phyloP scores from a whole-genome alignment of 192 early-diverging fungal species.

The Phlyctochytrium bullatum region DNA sequence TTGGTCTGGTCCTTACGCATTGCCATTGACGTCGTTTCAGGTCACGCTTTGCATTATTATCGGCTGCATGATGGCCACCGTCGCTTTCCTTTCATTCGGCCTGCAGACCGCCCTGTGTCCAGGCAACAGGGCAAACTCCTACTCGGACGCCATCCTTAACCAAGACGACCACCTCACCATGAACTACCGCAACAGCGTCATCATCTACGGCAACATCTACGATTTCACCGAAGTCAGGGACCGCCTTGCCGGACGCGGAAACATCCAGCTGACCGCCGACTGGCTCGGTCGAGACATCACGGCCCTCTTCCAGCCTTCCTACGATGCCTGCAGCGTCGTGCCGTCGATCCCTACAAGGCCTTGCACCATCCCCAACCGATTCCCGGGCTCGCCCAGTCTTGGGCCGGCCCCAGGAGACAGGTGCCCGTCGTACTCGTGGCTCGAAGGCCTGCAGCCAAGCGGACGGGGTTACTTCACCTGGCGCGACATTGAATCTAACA shows the following conservation, averaged over 20 bases:
- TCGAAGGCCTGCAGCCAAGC: constrained; percentile 16
- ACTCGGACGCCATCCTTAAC: constrained; percentile 22
- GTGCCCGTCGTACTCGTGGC: constrained; percentile 12
- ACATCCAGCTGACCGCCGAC: constrained; percentile 23
- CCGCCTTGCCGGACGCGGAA: constrained; percentile 11
- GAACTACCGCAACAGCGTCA: constrained; percentile 28
- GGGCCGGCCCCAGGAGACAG: constrained; percentile 4
- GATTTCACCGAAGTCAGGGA: constrained; percentile 28
- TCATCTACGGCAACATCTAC: constrained; percentile 32
- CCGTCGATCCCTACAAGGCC: neutral
- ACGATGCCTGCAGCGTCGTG: constrained; percentile 18
- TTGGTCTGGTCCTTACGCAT: constrained; percentile 5
- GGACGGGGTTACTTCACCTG: constrained; percentile 38
- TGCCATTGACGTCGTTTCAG: constrained; percentile 15
- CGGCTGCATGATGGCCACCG: constrained; percentile 23
- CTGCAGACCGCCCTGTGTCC: constrained; percentile 42
- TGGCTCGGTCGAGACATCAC: constrained; percentile 40
- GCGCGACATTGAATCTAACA: constrained; percentile 29
- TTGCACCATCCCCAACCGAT: constrained; percentile 33
- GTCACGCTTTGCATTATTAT: constrained; percentile 46
- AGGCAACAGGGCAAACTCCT: neutral
- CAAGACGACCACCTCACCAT: constrained; percentile 31
- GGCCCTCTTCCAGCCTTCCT: constrained; percentile 20
- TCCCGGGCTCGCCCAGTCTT: constrained; percentile 22
- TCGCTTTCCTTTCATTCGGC: constrained; percentile 48